Evolutionary conservation across 139 green algal genomes (phyloP), one percentile per base, ranked within the genome.

Genomic region (Coccomyxa sp.): DNA sequence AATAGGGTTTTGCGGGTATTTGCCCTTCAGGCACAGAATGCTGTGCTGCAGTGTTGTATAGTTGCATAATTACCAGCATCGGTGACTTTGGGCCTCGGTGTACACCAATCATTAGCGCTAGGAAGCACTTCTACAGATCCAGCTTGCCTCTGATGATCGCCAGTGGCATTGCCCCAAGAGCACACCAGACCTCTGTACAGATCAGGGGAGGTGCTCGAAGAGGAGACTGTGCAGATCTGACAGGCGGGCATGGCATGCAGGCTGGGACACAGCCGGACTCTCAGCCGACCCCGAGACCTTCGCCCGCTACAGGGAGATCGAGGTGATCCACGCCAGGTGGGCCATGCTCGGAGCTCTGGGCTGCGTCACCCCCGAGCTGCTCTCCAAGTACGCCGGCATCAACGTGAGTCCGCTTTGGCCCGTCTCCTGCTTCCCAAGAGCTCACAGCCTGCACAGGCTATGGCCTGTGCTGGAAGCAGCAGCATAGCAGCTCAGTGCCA

Each of bases 221-320:
- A n/a, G n/a, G n/a, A n/a, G n/a, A n/a, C n/a, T n/a, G n/a, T n/a
- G n/a, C n/a, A n/a, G n/a, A n/a, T n/a, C n/a, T n/a, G n/a, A n/a
- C n/a, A n/a, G n/a, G n/a, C n/a, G n/a, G n/a, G n/a, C n/a, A n/a
- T n/a, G n/a, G n/a, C n/a, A n/a, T n/a, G n/a, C n/a, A n/a, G n/a
- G 94, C 83, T 97, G 93, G 93, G 93, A 97, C 89, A 96, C 94
- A 74, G 90, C 89, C 78, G 93, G 94, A 74, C 92, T 97, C 78
- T 97, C 93, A 68, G 91, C 93, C 69, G 92, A 96, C 80, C 91
- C 91, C 41, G 86, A 92, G 83, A 93, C 86, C 75, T 94, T 96
- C 81, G 74, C 79, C 50, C 79, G 84, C 58, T 94, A 94, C 91
- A 81, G 92, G 34, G 89, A 96, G 89, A 79, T 91, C 4, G 92